Evolutionary conservation across 1,284 basidiomycete species (phyloP).

Genomic region (Marasmius tenuissimus): DNA sequence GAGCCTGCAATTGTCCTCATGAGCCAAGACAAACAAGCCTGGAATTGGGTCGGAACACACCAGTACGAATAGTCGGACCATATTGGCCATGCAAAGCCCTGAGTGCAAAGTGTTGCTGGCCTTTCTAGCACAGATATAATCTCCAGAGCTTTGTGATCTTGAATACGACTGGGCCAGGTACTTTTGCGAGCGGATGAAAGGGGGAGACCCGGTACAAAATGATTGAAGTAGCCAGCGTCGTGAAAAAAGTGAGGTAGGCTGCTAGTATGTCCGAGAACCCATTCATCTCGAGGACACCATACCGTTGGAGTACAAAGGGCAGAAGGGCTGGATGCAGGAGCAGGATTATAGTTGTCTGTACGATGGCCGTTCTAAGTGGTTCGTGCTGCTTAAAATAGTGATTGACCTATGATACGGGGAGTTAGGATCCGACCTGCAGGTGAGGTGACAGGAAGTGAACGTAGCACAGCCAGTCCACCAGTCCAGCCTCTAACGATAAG

Average conservation of each 20-base stretch:
- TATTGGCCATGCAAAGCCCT: conserved; percentile 39
- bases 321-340: background rate
- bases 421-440: too few relatives aligned
- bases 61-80: conserved; percentile 43
- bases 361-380: too few relatives aligned
- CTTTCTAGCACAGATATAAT: conserved; percentile 29
- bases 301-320: background rate
- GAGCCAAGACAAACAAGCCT: too few relatives aligned
- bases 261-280: background rate
- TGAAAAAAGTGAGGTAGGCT: conserved; percentile 19
- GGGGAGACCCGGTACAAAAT: conserved; percentile 45
- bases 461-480: too few relatives aligned
- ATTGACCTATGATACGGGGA: too few relatives aligned
- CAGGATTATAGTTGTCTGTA: too few relatives aligned
- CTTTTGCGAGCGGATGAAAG: conserved; percentile 44
- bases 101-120: conserved; percentile 35
- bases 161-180: conserved; percentile 41
- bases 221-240: conserved; percentile 30
- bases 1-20: too few relatives aligned
- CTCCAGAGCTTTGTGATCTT: conserved; percentile 37
- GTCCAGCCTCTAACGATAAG: too few relatives aligned
- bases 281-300: background rate
- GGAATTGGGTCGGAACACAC: conserved; percentile 22
- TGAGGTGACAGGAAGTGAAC: too few relatives aligned
- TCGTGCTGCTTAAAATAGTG: too few relatives aligned